A percentile compares a stretch with the other conserved stretches of the same genome.
Conservation (phyloP, 2,329 filamentous ascomycete genomes). For the Hypoxylon sp. region DNA sequence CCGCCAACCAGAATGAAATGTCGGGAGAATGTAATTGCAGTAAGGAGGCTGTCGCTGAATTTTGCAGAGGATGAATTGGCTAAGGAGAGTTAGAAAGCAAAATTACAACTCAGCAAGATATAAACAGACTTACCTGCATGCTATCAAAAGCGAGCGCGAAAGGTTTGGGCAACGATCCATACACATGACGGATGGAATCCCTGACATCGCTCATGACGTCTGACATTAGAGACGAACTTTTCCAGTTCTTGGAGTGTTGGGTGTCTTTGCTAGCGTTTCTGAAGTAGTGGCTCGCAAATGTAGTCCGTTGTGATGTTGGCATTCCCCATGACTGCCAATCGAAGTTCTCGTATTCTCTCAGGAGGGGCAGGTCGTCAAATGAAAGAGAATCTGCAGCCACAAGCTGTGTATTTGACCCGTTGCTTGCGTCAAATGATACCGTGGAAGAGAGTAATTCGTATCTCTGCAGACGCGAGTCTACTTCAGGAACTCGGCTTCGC, state of each 20-base stretch:
- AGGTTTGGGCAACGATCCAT: constrained; percentile 45
- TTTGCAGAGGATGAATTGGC: constrained; percentile 68
- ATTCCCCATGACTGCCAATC: constrained; percentile 6
- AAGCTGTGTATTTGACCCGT: constrained; percentile 44
- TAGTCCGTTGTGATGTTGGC: not conserved
- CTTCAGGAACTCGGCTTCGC: constrained; percentile 53
- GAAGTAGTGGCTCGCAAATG: too few species aligned
- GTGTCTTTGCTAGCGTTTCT: too few species aligned
- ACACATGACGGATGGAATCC: constrained; percentile 49
- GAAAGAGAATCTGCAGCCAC: constrained; percentile 59
- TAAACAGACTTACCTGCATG: constrained; percentile 55
- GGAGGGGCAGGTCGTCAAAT: constrained; percentile 54
- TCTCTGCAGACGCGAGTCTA: constrained; percentile 61
- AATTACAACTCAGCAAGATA: too few species aligned
- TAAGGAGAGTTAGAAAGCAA: constrained; percentile 46
- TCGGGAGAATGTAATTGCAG: constrained; percentile 50
- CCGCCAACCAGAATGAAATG: constrained; percentile 59
- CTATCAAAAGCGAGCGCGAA: constrained; percentile 47
- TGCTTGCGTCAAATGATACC: constrained; percentile 42
- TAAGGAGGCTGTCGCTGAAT: constrained; percentile 60
- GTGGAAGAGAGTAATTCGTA: constrained; percentile 52
- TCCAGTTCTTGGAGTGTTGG: too few species aligned
- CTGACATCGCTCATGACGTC: constrained; percentile 47
- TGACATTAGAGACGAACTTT: constrained; percentile 42
- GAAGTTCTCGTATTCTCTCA: constrained; percentile 47